Percentiles rank a stretch among this genome's conserved stretches.
Conservation (phyloP, 179 eudicot species). For the Drosera spatulata region DNA sequence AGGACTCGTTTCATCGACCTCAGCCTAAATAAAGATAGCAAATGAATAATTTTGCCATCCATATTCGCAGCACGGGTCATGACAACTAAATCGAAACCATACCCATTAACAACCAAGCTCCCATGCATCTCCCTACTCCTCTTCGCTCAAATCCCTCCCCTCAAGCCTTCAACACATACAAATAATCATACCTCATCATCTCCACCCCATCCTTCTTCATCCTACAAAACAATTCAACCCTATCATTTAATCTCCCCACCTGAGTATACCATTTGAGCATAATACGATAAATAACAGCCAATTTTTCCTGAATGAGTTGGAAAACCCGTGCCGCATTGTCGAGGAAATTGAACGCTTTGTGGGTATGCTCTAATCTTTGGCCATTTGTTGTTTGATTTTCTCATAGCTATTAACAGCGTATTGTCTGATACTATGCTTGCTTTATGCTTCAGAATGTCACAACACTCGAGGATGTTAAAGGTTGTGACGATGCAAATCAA, state of each 20-base stretch:
- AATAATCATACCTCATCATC: conserved; percentile 40
- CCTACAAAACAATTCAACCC: conserved; percentile 25
- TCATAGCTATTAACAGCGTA: neutral
- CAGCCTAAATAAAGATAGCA: neutral
- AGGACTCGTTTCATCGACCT: neutral
- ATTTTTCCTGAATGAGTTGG: conserved; percentile 38
- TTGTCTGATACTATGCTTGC: conserved; percentile 19
- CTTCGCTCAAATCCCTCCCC: conserved; percentile 29
- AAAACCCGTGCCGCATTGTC: conserved; percentile 47
- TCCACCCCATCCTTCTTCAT: conserved; percentile 34
- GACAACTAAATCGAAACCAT: conserved; percentile 32
- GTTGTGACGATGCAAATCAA: conserved; percentile 99
- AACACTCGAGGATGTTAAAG: conserved; percentile 96
- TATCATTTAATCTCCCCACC: conserved; percentile 14
- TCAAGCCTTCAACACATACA: conserved; percentile 49
- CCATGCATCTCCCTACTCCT: conserved; percentile 40
- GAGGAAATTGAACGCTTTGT: conserved; percentile 18
- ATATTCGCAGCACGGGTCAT: conserved; percentile 53
- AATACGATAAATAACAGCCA: neutral
- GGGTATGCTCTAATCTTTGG: no score
- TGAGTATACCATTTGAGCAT: conserved; percentile 52
- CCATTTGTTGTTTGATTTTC: no score
- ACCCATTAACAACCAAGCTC: conserved; percentile 5
- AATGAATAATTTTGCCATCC: no score
- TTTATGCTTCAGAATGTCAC: conserved; percentile 33